These are phyloP conservation scores for Talaromyces stipitatus DNA, from an alignment of 495 filamentous ascomycete species.

Conservation along the genomic window DNA sequence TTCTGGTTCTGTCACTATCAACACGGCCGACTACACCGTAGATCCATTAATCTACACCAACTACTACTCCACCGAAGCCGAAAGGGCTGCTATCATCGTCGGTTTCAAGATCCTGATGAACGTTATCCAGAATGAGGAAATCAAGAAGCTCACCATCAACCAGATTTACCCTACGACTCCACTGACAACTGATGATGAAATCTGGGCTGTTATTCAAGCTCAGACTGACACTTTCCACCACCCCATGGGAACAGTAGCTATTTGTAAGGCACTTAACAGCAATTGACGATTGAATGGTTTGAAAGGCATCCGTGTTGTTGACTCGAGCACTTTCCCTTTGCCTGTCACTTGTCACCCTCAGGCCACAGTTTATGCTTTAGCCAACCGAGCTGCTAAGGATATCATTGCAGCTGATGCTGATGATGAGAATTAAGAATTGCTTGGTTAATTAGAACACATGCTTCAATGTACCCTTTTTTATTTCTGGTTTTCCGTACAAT, in stretches of 20 bases:
- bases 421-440: neutral
- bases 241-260: slow-evolving; percentile 7
- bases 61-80: slow-evolving; percentile 7
- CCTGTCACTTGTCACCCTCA: slow-evolving; percentile 7
- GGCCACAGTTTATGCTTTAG: slow-evolving; percentile 7
- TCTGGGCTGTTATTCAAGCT: slow-evolving; percentile 8
- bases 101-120: slow-evolving; percentile 6
- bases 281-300: slow-evolving; percentile 7
- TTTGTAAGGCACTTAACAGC: slow-evolving; percentile 3
- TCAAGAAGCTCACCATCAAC: neutral
- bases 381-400: slow-evolving; percentile 7
- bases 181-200: slow-evolving; percentile 7
- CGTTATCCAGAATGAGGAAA: neutral
- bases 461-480: neutral
- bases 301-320: slow-evolving; percentile 7
- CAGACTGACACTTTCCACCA: slow-evolving; percentile 3
- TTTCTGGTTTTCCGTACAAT: neutral
- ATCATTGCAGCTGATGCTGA: neutral
- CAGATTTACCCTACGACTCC: slow-evolving; percentile 6
- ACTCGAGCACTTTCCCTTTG: neutral
- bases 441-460: neutral
- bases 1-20: neutral
- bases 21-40: slow-evolving; percentile 7
- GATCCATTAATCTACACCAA: slow-evolving; percentile 7
- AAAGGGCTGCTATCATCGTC: slow-evolving; percentile 4